These are phyloP conservation scores for Penicillium verrucosum DNA, from an alignment of 2,329 filamentous ascomycete species.

Conservation along the genomic window DNA sequence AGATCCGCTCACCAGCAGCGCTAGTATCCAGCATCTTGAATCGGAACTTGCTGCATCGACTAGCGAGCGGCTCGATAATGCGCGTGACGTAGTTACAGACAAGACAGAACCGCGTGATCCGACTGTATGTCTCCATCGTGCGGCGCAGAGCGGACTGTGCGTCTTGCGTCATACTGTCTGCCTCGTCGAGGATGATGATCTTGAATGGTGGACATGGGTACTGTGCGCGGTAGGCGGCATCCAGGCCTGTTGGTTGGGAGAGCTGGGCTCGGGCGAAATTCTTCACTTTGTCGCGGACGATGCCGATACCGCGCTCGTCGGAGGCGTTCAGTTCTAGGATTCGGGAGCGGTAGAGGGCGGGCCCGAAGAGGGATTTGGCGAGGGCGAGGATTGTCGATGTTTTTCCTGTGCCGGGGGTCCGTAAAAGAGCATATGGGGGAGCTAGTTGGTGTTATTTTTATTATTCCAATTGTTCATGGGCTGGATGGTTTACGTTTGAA, in stretches of 20 bases:
- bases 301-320: slow-evolving; percentile 94
- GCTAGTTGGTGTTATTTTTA: slow-evolving; percentile 44
- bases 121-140: slow-evolving; percentile 97
- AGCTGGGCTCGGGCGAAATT: slow-evolving; percentile 96
- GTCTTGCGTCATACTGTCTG: slow-evolving; percentile 98
- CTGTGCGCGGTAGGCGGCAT: slow-evolving; percentile 60
- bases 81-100: slow-evolving; percentile 98
- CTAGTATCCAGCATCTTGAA: slow-evolving; percentile 93
- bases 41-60: slow-evolving; percentile 90
- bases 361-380: slow-evolving; percentile 95
- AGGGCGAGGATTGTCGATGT: slow-evolving; percentile 96
- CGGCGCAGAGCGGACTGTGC: slow-evolving; percentile 87
- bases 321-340: slow-evolving; percentile 99
- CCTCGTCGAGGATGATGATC: slow-evolving; percentile 97
- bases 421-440: slow-evolving; percentile 99
- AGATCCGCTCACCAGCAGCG: slow-evolving; percentile 74
- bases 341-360: slow-evolving; percentile 84
- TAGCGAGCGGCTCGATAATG: slow-evolving; percentile 94
- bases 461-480: background rate
- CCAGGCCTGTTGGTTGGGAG: slow-evolving; percentile 68
- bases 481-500: slow-evolving; percentile 64
- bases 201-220: slow-evolving; percentile 98
- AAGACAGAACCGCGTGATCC: slow-evolving; percentile 94
- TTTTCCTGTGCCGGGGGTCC: slow-evolving; percentile 97
- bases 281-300: slow-evolving; percentile 97